Evolutionary conservation across 73 alveolate species (phyloP), one percentile per base, ranked within the genome.

Genomic region (Durusdinium trenchii): DNA sequence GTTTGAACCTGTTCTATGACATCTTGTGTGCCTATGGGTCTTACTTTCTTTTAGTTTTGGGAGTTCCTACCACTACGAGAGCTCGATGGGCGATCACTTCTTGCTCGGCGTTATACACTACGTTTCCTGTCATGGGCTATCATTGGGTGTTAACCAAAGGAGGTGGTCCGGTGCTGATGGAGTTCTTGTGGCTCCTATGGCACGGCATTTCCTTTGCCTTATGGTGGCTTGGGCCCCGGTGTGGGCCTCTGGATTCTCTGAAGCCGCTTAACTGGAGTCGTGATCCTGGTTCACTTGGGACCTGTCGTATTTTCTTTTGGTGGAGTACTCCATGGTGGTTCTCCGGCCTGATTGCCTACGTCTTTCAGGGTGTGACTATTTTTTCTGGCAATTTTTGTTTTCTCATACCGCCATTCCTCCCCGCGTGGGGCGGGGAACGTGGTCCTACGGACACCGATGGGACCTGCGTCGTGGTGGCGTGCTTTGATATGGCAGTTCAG

Each of bases 371-470:
- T 9, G 79, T 32, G 79, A 40, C 79, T n/a, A n/a, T 23, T 64
- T 64, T 64, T 64, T 32, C 36, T 6, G 36, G 79, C 40, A 6
- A 64, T 23, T 64, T 64, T 64, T 64, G 79, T 64, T 64, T 64
- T 64, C 14, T 64, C 14, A 20, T 35, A 35, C 30, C 9, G 43
- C 79, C 14, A 6, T 64, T 64, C 79, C 36, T 23, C 79, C 43
- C 40, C 40, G 10, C 12, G 14, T 35, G 79, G 79, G 79, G 43
- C 43, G 79, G 79, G 79, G 79, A 64, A 64, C 79, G 79, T 64
- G 79, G 79, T 32, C 79, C 79, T 40, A 64, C 79, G 79, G 79
- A 64, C 79, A 64, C 79, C 79, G 79, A 64, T 64, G 79, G 79
- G 79, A 32, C 79, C 79, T 64, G 79, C 79, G 79, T 64, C 40